Evolutionary conservation across 2,329 filamentous ascomycete genomes (phyloP), one percentile per base, ranked within the genome.

Genomic region (Pseudocercospora crystallina): DNA sequence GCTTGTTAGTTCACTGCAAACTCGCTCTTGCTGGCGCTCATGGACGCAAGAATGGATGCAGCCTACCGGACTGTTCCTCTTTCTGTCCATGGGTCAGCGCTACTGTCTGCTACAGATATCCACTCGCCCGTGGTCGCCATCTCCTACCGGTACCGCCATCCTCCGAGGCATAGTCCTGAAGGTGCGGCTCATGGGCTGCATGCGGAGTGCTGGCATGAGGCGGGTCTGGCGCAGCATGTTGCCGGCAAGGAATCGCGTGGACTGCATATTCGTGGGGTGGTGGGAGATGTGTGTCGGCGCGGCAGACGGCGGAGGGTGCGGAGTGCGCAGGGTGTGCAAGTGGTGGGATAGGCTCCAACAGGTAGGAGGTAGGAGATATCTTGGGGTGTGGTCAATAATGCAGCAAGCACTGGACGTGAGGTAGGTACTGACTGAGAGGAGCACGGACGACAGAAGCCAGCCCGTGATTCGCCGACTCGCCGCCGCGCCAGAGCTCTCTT

Each of bases 51-150:
- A 4, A 26, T 26, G 7, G 7, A 7, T 26, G 20, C 20, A 26
- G 20, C 20, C 20, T 80, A 85, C 82, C 82, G 69, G 78, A 77
- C 58, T 85, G 81, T 68, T 79, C 76, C 71, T 85, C 81, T 71
- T 84, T 84, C 82, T 85, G 62, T 40, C 7, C n/a, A 20, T 33
- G n/a, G 45, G 55, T 60, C 39, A 60, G 56, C 47, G 49, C 39
- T 20, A 17, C 15, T 34, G n/a, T 43, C 36, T 46, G 13, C 44
- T 13, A 34, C 31, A 26, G 3, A 26, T 26, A 26, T 26, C 20
- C 7, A 26, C 20, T 26, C 20, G 20, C 20, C 20, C 20, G 20
- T 41, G 32, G 30, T 20, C n/a, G 8, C 20, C 46, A 33, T 32
- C 32, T 51, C 65, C 40, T 65, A 70, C 68, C 43, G 68, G 68